These are phyloP conservation scores for Aspergillus jensenii DNA, from an alignment of 2,329 filamentous ascomycete species.

Conservation along the genomic window DNA sequence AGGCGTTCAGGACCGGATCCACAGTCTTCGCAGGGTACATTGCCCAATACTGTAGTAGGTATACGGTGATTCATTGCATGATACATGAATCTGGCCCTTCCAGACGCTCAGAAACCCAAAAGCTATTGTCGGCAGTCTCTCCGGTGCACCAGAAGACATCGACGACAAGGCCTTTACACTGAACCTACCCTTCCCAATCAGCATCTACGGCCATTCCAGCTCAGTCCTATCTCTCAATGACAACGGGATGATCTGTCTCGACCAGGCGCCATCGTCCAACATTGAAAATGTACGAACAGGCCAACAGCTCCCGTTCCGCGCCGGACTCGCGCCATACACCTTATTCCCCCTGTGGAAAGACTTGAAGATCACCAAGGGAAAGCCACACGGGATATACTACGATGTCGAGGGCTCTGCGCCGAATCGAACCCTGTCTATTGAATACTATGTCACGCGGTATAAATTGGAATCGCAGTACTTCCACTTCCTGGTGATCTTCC, in stretches of 20 bases:
- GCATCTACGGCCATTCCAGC: not conserved
- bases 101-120: not conserved
- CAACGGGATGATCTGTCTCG: not conserved
- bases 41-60: not conserved
- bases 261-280: not conserved
- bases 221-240: not conserved
- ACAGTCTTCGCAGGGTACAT: not conserved
- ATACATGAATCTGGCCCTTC: not conserved
- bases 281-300: not conserved
- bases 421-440: not conserved
- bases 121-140: not conserved
- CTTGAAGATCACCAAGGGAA: not conserved
- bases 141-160: not conserved
- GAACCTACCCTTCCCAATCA: not conserved
- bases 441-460: not conserved
- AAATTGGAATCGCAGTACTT: not conserved
- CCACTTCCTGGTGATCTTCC: not conserved
- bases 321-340: not conserved
- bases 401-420: not conserved
- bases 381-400: not conserved
- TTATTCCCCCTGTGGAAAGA: not conserved
- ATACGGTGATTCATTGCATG: not conserved
- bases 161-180: not conserved
- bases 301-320: not conserved
- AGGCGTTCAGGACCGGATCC: not conserved